Base-by-base conservation (phyloP, 495 filamentous ascomycete species). In the Talaromyces ruber region DNA sequence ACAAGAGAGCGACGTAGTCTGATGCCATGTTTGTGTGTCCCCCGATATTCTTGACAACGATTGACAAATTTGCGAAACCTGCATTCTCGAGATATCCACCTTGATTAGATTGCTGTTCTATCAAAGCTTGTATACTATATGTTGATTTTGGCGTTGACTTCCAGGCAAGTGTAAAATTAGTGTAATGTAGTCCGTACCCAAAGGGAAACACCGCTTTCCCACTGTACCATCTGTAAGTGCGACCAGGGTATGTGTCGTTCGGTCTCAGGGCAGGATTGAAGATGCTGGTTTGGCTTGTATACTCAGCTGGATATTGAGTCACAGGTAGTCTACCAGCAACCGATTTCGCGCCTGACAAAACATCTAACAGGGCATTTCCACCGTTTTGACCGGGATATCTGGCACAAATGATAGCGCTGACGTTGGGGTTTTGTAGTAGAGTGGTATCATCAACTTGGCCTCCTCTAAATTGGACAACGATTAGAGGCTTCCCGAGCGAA, bases 351-450 rank as follows among this genome's bases (percentile, higher is more conserved):
- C 81, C 81, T 1, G 69, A 73, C 3, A 84, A 60, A 29, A 82
- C 69, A 62, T 84, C 77, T 29, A 79, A 61, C 21, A 82, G 68
- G 6, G 80, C 81, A 43, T 72, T 64, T 3, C 80, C 81, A 6
- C 80, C 81, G 25, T 71, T 66, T 69, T 84, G 81, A 11, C 81
- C 77, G 1, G 81, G 79, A 64, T 82, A 84, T 6, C 79, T 79
- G 2, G 66, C 81, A 79, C 80, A 83, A n/a, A 84, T 6, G 3
- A 84, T 65, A 0, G 75, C 76, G 6, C 68, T 70, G 58, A 84
- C 64, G 68, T 72, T 22, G 65, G 59, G 64, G 78, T 79, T 25
- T 68, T 61, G 6, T 79, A 32, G 70, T 14, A 86, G 45, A 4
- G 76, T 65, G 2, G 75, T 76, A 67, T 80, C 74, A 65, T 86